A percentile compares a stretch with the other conserved stretches of the same genome.
phyloP scores from a whole-genome alignment of 495 filamentous ascomycete genomes.

The Tuber brumale region DNA sequence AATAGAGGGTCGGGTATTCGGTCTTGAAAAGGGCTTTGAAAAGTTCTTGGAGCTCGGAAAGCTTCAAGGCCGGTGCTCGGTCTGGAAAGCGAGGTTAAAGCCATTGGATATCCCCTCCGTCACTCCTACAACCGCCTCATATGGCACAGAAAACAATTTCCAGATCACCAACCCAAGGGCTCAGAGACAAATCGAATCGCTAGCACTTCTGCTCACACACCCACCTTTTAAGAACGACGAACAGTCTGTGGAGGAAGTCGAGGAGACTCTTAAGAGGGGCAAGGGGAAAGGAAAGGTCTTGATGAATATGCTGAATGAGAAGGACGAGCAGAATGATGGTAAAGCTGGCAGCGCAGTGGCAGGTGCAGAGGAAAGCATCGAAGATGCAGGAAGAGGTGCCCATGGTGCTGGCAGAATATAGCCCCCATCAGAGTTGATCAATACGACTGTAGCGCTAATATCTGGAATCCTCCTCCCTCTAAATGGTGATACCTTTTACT shows the following conservation, averaged over 20 bases:
- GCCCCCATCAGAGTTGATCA: not conserved
- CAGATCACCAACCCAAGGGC: constrained; percentile 33
- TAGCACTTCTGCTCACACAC: constrained; percentile 35
- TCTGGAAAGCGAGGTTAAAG: constrained; percentile 66
- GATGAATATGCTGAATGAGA: constrained; percentile 39
- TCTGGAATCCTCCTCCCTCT: not conserved
- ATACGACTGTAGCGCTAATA: not conserved
- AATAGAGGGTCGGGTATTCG: constrained; percentile 81
- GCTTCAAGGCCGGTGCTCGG: constrained; percentile 69
- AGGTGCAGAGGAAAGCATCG: constrained; percentile 34
- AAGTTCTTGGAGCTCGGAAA: constrained; percentile 75
- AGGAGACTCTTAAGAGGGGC: constrained; percentile 39
- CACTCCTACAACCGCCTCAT: not conserved
- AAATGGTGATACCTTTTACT: not conserved
- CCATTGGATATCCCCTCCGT: constrained; percentile 41
- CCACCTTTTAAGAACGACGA: constrained; percentile 41
- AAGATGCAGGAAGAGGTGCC: constrained; percentile 35
- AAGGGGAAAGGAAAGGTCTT: constrained; percentile 38
- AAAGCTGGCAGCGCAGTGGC: not conserved
- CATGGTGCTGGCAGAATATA: constrained; percentile 19
- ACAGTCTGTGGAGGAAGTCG: constrained; percentile 40
- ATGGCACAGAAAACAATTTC: constrained; percentile 13
- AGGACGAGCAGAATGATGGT: constrained; percentile 21
- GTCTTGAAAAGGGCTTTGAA: constrained; percentile 86
- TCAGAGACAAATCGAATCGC: constrained; percentile 38